Evolutionary conservation across 148 eudicot genomes (phyloP).

Genomic region (Fagopyrum esculentum): DNA sequence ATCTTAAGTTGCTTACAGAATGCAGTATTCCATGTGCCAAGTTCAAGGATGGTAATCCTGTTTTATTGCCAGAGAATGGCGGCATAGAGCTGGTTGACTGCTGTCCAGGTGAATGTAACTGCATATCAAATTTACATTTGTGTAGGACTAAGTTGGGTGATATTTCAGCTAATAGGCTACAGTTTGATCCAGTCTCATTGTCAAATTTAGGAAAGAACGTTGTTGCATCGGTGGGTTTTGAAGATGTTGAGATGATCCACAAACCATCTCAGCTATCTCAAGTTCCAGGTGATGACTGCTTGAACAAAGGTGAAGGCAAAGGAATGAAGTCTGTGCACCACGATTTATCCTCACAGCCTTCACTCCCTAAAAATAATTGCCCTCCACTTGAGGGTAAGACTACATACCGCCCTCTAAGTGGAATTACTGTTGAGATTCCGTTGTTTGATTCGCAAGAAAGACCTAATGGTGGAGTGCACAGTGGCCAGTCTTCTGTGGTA

Average conservation of each 20-base stretch:
- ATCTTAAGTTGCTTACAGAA: constrained; percentile 74
- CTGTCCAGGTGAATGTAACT: constrained; percentile 19
- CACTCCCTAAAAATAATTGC: constrained; percentile 16
- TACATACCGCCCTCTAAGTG: constrained; percentile 24
- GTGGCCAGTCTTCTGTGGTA: constrained; percentile 20
- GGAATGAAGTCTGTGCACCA: constrained; percentile 12
- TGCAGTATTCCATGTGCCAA: constrained; percentile 42
- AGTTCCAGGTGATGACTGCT: background rate
- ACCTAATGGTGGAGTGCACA: constrained; percentile 20
- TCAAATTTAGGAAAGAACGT: constrained; percentile 12
- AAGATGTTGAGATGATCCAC: constrained; percentile 10
- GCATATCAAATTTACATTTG: constrained; percentile 15
- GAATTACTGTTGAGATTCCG: constrained; percentile 48
- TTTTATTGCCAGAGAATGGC: constrained; percentile 23
- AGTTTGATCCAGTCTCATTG: constrained; percentile 16
- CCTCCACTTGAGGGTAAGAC: constrained; percentile 21
- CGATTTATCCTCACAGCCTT: constrained; percentile 17
- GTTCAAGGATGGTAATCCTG: constrained; percentile 28
- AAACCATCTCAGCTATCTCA: background rate
- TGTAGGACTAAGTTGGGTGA: constrained; percentile 19
- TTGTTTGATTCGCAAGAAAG: constrained; percentile 31
- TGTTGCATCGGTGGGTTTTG: constrained; percentile 19
- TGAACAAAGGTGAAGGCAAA: constrained; percentile 18
- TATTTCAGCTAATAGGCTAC: constrained; percentile 17
- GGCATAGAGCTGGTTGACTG: constrained; percentile 14